phyloP scores from a whole-genome alignment of 768 basidiomycete species.

The Suillus americanus region DNA sequence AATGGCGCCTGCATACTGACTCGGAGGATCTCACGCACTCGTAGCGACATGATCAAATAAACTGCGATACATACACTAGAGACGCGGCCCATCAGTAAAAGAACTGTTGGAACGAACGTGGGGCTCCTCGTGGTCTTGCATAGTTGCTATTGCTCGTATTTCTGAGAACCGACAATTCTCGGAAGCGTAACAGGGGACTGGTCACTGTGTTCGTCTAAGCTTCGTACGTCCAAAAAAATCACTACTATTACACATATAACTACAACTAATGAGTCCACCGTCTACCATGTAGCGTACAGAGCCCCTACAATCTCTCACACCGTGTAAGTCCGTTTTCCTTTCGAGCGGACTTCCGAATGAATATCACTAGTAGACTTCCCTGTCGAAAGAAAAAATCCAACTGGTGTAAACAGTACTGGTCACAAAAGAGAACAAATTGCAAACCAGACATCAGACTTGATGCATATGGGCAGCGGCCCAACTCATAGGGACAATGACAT shows the following conservation, averaged over 20 bases:
- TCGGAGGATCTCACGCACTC: no score
- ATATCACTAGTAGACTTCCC: neutral
- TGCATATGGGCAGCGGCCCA: neutral
- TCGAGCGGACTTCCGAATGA: neutral
- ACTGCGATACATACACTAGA: no score
- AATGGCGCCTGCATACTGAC: no score
- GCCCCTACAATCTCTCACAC: neutral
- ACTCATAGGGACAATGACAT: neutral
- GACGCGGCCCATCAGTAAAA: no score
- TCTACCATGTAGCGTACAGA: neutral
- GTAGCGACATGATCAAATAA: no score
- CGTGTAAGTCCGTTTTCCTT: neutral
- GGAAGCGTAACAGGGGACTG: no score
- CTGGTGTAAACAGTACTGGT: neutral
- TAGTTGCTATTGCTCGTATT: no score
- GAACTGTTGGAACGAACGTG: no score
- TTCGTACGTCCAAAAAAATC: neutral
- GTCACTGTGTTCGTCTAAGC: no score
- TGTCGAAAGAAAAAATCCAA: neutral
- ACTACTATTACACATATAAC: neutral
- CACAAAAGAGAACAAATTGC: neutral
- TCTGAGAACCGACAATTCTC: no score
- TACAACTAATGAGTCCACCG: neutral
- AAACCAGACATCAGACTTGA: neutral
- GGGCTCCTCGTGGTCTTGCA: no score